Base-by-base conservation (phyloP, 176 grass and related monocot genomes). In the bread wheat (Triticum aestivum) region DNA sequence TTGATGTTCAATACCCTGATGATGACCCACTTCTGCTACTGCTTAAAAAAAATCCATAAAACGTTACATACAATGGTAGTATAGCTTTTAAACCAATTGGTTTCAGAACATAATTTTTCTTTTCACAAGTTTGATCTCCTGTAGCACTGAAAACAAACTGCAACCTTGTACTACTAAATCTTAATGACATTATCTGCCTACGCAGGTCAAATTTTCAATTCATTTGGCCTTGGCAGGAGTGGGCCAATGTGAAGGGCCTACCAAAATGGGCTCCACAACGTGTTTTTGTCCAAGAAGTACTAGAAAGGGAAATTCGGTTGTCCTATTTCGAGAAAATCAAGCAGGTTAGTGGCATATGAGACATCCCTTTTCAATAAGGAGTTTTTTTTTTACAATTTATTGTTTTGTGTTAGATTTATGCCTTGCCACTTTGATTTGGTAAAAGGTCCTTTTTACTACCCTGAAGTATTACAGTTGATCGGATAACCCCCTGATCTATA, bases 271-370 rank as follows among this genome's bases (percentile, higher is more conserved):
- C 94, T 65, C 92, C 90, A 12, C 94, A 99, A 74, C 84, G 92
- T 65, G 97, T 96, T 84, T 99, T 99, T 89, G 97, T 99, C 81
- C 97, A 96, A 89, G 97, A 99, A 89, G 94, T 99, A 74, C 88
- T 96, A 85, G 97, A 99, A 89, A 92, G 97, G 83, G 97, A 99
- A 91, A 68, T 94, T 69, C 89, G 92, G 37, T 87, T 99, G 67
- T 99, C 94, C 8, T 96, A 99, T 81, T 96, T 90, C 17, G 94
- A 99, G 75, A 99, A 96, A 92, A 99, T 99, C 71, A 96, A 96
- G 86, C 97, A 99, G 97, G 97, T 93, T 84, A 88, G 73, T 83
- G 76, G 83, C 79, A 12, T 44, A 56, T 75, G 62, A 64, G 33
- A 15, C 44, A 62, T 77, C 76, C 58, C 80, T 87, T 82, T 65